These are phyloP conservation scores for Chalciporus sphaerocephalus DNA, from an alignment of 768 basidiomycete genomes.

Conservation along the genomic window DNA sequence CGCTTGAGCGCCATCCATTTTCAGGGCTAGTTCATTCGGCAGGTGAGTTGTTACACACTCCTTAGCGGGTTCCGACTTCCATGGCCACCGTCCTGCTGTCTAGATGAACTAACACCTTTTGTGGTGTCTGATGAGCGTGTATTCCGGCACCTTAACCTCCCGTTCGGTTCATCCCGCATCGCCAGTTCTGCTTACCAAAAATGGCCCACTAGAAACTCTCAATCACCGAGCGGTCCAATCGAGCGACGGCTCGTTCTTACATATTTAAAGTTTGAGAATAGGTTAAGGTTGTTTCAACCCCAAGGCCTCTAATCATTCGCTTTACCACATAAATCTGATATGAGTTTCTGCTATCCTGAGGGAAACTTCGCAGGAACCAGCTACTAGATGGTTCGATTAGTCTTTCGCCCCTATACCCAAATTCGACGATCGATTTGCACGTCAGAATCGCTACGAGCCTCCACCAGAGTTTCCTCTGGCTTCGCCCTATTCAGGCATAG, in stretches of 20 bases:
- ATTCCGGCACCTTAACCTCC: constrained; percentile 79
- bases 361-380: too few species aligned
- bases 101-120: constrained; percentile 84
- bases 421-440: constrained; percentile 95
- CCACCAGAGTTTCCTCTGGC: constrained; percentile 96
- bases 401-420: constrained; percentile 45
- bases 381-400: too few species aligned
- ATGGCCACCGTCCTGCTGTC: constrained; percentile 87
- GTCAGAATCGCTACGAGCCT: constrained; percentile 94
- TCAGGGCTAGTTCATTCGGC: constrained; percentile 89
- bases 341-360: too few species aligned
- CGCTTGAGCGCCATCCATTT: constrained; percentile 88
- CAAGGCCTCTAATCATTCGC: constrained; percentile 91
- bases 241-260: constrained; percentile 53
- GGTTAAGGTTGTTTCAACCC: constrained; percentile 86
- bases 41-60: constrained; percentile 88
- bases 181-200: constrained; percentile 73
- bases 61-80: constrained; percentile 83
- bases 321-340: constrained; percentile 64
- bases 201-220: constrained; percentile 71
- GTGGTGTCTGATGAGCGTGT: constrained; percentile 81
- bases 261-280: constrained; percentile 72
- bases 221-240: constrained; percentile 49
- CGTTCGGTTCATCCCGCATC: constrained; percentile 69
- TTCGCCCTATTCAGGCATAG: constrained; percentile 87